A percentile compares a stretch with the other conserved stretches of the same genome.
Conservation (phyloP, 176 grass and related monocot species). For the Hordeum marinum region DNA sequence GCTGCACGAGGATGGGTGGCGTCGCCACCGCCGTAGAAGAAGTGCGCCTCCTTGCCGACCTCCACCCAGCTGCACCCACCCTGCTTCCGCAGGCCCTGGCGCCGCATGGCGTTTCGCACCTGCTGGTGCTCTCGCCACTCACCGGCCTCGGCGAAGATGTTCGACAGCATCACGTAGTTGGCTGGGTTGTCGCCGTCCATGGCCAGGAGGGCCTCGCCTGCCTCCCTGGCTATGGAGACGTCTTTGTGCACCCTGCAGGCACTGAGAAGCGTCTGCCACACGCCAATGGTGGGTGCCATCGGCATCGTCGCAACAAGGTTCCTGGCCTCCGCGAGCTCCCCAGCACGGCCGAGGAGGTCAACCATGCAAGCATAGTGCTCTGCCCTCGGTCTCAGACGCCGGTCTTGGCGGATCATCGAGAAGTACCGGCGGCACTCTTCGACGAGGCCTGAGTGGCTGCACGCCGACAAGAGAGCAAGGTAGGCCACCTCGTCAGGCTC, state of each 20-base stretch:
- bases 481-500: constrained; percentile 37
- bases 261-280: constrained; percentile 43
- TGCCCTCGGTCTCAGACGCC: neutral
- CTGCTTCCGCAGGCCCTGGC: constrained; percentile 34
- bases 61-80: constrained; percentile 54
- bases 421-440: constrained; percentile 31
- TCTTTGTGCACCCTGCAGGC: constrained; percentile 42
- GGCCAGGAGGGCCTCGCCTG: constrained; percentile 14
- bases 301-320: constrained; percentile 39
- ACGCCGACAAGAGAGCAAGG: constrained; percentile 48
- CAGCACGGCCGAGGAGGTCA: constrained; percentile 27
- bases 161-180: constrained; percentile 48
- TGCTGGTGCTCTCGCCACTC: constrained; percentile 33
- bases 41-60: constrained; percentile 38
- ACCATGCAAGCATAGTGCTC: constrained; percentile 49
- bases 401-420: neutral
- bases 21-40: constrained; percentile 42
- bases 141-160: constrained; percentile 33
- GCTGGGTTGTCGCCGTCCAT: constrained; percentile 33
- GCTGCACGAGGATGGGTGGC: neutral
- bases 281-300: constrained; percentile 16
- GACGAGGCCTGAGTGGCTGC: constrained; percentile 40
- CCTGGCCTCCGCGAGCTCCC: constrained; percentile 34
- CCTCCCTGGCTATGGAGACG: constrained; percentile 23
- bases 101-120: constrained; percentile 25